Conservation (phyloP, 257 asterid genomes). For the Scutellaria minor region DNA sequence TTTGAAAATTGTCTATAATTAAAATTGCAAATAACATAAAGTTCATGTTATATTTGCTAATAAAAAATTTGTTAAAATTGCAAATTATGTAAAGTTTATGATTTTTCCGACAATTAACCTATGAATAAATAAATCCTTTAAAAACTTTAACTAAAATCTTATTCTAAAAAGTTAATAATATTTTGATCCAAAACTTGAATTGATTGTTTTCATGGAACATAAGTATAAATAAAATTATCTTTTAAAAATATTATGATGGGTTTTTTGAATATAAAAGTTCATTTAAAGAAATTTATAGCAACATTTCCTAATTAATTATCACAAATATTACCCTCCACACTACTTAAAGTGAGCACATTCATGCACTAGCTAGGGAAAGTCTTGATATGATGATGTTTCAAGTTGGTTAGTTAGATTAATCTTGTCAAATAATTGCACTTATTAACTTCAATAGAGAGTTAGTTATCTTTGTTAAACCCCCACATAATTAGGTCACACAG, state of each 20-base stretch:
- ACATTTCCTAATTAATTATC: slow-evolving; percentile 26
- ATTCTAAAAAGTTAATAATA: neutral
- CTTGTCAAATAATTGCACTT: slow-evolving; percentile 47
- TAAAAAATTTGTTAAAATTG: too few species aligned
- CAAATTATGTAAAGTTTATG: too few species aligned
- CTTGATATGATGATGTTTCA: slow-evolving; percentile 40
- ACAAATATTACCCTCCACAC: neutral
- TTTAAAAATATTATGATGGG: neutral
- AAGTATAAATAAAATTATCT: neutral
- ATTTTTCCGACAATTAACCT: too few species aligned
- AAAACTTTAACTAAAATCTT: neutral
- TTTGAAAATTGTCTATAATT: too few species aligned
- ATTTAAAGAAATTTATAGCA: neutral
- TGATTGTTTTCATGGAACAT: neutral
- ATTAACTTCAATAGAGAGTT: slow-evolving; percentile 40
- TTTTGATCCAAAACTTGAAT: neutral
- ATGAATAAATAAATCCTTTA: too few species aligned
- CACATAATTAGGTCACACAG: slow-evolving; percentile 20
- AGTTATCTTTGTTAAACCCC: slow-evolving; percentile 30
- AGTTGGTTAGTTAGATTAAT: slow-evolving; percentile 44
- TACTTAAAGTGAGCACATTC: slow-evolving; percentile 28
- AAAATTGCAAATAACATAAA: too few species aligned
- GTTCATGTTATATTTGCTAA: too few species aligned
- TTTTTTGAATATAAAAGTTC: neutral
- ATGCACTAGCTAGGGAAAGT: slow-evolving; percentile 17